Base-by-base conservation (phyloP, 1,284 basidiomycete genomes). In the Coniferiporia sulphurascens region DNA sequence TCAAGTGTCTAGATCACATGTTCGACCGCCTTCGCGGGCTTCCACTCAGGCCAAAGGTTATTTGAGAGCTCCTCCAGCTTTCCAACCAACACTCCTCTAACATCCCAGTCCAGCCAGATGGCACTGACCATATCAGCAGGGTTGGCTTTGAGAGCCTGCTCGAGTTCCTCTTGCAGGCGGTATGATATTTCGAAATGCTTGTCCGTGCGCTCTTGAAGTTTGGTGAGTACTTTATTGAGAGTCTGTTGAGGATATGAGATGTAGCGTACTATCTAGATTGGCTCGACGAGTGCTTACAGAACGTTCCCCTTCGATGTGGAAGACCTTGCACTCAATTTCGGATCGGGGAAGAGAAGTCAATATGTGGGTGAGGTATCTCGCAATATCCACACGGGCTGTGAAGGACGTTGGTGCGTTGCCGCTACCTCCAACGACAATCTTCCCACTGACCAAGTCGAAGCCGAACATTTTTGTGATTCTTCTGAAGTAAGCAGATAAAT, bases 231-330 rank as follows among this genome's bases (percentile, higher is more conserved):
- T 13, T 48, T 10, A 19, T 61, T 61, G 17, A 54, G 46, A 35
- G 56, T 56, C 56, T 58, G 17, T 19, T 21, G 55, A 19, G 32
- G 34, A n/a, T 32, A 7, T 12, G 4, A 48, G 12, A 7, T 32
- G 3, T 43, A 12, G 12, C 41, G 36, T 44, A 13, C 19, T 10
- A 15, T 7, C 21, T 2, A 17, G 32, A 49, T 44, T 52, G 38
- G 6, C 5, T 19, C 19, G 45, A 38, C 10, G 36, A 19, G 12
- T 15, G 34, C 54, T 17, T 21, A 60, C 62, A 8, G 41, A 63
- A 13, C 71, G 74, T 52, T 74, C 70, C 5, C 75, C 75, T 61
- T 78, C 67, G 22, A 78, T 68, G 36, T 70, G 70, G 65, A 78
- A 70, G 1, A 64, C 67, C 1, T 59, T 62, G 55, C 70, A 56